Evolutionary conservation across 352 stramenopile species (phyloP).

Genomic region (Phytophthora idaei): DNA sequence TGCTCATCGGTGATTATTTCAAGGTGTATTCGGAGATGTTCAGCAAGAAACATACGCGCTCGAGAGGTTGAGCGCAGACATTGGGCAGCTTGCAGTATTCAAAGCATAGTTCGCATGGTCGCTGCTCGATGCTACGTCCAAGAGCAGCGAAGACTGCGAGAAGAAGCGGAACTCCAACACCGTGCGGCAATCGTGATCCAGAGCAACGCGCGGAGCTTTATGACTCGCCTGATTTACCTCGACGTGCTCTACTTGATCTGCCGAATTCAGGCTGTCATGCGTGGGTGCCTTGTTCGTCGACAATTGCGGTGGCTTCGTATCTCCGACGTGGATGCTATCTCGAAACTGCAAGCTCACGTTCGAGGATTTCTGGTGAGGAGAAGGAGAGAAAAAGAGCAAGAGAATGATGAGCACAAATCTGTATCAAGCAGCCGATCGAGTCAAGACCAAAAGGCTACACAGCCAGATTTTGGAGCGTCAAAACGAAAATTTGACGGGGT

Average conservation of each 20-base stretch:
- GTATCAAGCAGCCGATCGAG: slow-evolving; percentile 1
- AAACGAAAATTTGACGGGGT: not conserved
- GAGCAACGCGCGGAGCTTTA: slow-evolving; percentile 49
- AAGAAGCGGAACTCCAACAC: slow-evolving; percentile 22
- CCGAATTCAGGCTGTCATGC: slow-evolving; percentile 77
- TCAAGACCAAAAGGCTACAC: slow-evolving; percentile 6
- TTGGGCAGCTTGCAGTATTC: slow-evolving; percentile 51
- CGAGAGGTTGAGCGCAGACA: slow-evolving; percentile 35
- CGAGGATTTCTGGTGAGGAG: slow-evolving; percentile 41
- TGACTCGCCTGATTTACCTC: slow-evolving; percentile 81
- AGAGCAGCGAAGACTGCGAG: slow-evolving; percentile 11
- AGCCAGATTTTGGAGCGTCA: slow-evolving; percentile 5
- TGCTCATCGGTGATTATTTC: slow-evolving; percentile 49
- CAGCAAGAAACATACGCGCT: slow-evolving; percentile 31
- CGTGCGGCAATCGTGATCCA: slow-evolving; percentile 61
- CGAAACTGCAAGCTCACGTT: slow-evolving; percentile 53
- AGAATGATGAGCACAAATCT: not conserved
- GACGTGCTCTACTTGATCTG: slow-evolving; percentile 82
- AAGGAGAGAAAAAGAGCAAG: slow-evolving; percentile 10
- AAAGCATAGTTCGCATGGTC: slow-evolving; percentile 45
- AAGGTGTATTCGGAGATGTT: slow-evolving; percentile 37
- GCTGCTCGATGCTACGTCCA: slow-evolving; percentile 26
- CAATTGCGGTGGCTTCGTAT: slow-evolving; percentile 55
- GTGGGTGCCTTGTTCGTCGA: slow-evolving; percentile 65
- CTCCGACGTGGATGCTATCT: slow-evolving; percentile 51